Evolutionary conservation across 2,329 filamentous ascomycete genomes (phyloP).

Genomic region (Aspergillus transmontanensis): DNA sequence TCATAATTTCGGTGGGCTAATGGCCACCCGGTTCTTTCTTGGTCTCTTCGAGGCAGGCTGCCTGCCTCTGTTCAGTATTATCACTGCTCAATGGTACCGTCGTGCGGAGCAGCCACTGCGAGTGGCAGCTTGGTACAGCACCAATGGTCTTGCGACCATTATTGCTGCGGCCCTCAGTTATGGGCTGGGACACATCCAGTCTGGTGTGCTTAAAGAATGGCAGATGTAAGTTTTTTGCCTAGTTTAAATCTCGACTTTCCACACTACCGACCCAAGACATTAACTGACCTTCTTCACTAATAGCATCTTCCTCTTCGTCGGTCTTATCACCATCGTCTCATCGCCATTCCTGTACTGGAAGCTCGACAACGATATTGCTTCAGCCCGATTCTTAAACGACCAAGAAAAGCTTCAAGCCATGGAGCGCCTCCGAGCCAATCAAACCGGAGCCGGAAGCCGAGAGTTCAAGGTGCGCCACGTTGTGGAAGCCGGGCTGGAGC

Average conservation of each 20-base stretch:
- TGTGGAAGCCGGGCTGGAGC: conserved; percentile 45
- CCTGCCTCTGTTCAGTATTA: conserved; percentile 48
- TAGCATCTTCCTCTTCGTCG: conserved; percentile 63
- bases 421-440: conserved; percentile 54
- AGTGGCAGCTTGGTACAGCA: conserved; percentile 68
- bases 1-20: conserved; percentile 49
- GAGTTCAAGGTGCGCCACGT: conserved; percentile 52
- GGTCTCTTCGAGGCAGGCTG: conserved; percentile 58
- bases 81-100: conserved; percentile 51
- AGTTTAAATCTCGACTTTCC: fast-evolving
- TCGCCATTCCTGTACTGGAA: conserved; percentile 62
- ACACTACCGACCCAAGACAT: too few species aligned
- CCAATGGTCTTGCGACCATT: conserved; percentile 61
- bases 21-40: conserved; percentile 55
- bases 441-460: conserved; percentile 49
- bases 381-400: conserved; percentile 52
- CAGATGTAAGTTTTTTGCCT: conserved; percentile 45
- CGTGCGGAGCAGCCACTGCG: conserved; percentile 63
- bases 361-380: conserved; percentile 60
- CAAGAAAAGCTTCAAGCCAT: conserved; percentile 51
- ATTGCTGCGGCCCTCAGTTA: conserved; percentile 60
- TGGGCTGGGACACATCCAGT: conserved; percentile 58
- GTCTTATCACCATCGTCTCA: conserved; percentile 61
- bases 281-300: conserved; percentile 1
- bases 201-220: conserved; percentile 49